Evolutionary conservation across 1,284 basidiomycete species (phyloP), one percentile per base, ranked within the genome.

Genomic region (Naganishia albida): DNA sequence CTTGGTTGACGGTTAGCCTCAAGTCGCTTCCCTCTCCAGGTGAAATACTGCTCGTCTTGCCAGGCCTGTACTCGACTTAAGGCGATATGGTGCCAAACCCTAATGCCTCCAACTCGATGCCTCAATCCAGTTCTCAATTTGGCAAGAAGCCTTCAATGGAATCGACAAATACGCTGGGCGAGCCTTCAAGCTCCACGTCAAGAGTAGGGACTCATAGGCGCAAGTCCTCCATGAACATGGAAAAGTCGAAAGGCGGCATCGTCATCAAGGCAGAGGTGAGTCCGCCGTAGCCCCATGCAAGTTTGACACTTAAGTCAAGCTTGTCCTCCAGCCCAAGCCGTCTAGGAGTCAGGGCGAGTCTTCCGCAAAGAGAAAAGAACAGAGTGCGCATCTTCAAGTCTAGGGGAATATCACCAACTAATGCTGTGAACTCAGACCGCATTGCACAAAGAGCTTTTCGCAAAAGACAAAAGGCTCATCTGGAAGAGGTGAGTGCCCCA

Each of bases 261-360:
- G 46, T 43, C 20, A 59, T 39, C 20, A 60, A 60, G 34, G 15
- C 57, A 16, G 46, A 60, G 10, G 57, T 60, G 26, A 50, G 57
- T 40, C 6, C 10, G n/a, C n/a, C 20, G 20, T 8, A 4, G 2
- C 16, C n/a, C 2, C 3, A 4, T 6, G 20, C 2, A 38, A 38
- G 7, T 39, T n/a, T 12, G 3, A 38, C 7, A 12, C 20, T 13
- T 34, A 28, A 34, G 13, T 16, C 12, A 2, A 18, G 13, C n/a
- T 39, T 38, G 3, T 18, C n/a, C 1, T 3, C 3, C 23, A 60
- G 57, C 15, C 57, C 15, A 60, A 60, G n/a, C 46, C 57, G 7
- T 60, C 57, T 16, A 34, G 57, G 40, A 60, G 57, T 60, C 57
- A 60, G 49, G 57, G 57, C 25, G 48, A 60, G 38, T 60, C 57